These are phyloP conservation scores for Cladosporium sphaerospermum DNA, from an alignment of 2,329 filamentous ascomycete genomes.

Conservation along the genomic window DNA sequence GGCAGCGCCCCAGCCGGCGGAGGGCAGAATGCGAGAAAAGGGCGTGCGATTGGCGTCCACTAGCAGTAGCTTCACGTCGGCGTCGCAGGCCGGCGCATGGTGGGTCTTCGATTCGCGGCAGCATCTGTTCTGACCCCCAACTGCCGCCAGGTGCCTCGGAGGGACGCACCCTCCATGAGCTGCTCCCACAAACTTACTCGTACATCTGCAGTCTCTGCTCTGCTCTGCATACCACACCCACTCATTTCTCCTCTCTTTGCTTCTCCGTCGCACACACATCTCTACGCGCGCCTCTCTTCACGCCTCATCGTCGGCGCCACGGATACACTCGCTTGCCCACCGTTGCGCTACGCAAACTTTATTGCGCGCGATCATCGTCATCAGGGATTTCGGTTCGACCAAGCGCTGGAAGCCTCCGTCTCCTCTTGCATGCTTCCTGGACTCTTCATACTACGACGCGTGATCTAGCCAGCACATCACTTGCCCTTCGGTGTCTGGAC, in stretches of 20 bases:
- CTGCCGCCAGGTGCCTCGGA: not conserved
- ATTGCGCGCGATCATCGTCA: not conserved
- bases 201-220: no score
- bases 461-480: not conserved
- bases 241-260: not conserved
- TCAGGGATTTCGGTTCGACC: slow-evolving; percentile 13
- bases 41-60: not conserved
- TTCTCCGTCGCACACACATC: not conserved
- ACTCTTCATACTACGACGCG: not conserved
- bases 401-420: slow-evolving; percentile 17
- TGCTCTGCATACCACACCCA: not conserved
- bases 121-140: not conserved
- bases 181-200: no score
- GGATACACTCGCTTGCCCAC: not conserved
- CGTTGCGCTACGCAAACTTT: slow-evolving; percentile 9
- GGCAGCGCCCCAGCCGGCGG: no score
- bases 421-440: slow-evolving; percentile 13
- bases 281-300: not conserved
- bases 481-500: not conserved
- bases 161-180: no score
- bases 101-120: not conserved
- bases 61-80: not conserved
- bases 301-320: not conserved
- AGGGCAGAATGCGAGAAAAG: not conserved
- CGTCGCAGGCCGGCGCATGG: not conserved